A percentile compares a stretch with the other conserved stretches of the same genome.
Conservation (phyloP, 805 yeast species). For the Cyberlindnera galapagoensis region DNA sequence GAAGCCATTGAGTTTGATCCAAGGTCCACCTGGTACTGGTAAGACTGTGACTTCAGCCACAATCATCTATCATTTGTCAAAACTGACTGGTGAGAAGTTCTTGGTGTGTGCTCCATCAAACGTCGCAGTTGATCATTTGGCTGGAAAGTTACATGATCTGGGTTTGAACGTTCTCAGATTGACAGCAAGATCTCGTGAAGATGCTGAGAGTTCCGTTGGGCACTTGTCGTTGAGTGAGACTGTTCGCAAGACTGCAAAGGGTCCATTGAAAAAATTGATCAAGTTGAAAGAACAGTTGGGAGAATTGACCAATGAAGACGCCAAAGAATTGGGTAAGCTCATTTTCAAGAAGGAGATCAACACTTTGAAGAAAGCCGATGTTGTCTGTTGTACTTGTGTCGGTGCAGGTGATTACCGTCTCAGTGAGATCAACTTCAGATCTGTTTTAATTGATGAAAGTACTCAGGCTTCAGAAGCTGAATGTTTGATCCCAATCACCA, state of each 20-base stretch:
- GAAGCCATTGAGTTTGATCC: conserved; percentile 74
- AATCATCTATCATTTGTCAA: conserved; percentile 68
- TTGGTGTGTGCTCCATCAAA: conserved; percentile 94
- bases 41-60: conserved; percentile 92
- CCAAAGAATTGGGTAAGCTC: conserved; percentile 35
- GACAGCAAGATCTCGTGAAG: conserved; percentile 74
- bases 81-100: conserved; percentile 54
- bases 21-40: conserved; percentile 97
- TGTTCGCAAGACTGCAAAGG: conserved; percentile 42
- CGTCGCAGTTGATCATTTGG: conserved; percentile 89
- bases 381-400: conserved; percentile 86
- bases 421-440: conserved; percentile 48
- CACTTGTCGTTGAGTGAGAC: conserved; percentile 51
- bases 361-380: conserved; percentile 55
- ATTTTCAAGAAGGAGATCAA: conserved; percentile 42
- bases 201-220: conserved; percentile 59
- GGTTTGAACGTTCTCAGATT: conserved; percentile 77
- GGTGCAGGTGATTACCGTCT: conserved; percentile 83
- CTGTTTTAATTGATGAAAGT: conserved; percentile 86
- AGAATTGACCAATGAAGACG: conserved; percentile 54
- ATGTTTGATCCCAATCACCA: conserved; percentile 79
- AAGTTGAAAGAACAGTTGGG: conserved; percentile 59
- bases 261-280: conserved; percentile 52
- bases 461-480: conserved; percentile 95
- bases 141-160: conserved; percentile 59